Percentiles rank a stretch among this genome's conserved stretches.
Evolutionary conservation across 148 eudicot species (phyloP).

Genomic region (Fagopyrum esculentum): DNA sequence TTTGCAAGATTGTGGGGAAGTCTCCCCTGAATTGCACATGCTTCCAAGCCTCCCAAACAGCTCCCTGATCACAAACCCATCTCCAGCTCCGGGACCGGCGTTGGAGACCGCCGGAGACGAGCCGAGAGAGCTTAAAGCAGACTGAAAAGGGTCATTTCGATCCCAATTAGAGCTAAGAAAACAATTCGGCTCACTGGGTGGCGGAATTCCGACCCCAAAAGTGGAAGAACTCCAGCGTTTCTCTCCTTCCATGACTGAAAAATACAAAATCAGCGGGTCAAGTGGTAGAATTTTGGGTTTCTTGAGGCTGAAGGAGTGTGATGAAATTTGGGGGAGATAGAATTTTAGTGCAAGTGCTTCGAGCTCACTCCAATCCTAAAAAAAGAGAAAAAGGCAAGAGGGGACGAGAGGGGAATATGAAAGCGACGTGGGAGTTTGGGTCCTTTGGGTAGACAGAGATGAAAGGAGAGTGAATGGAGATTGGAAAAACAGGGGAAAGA

Average conservation of each 20-base stretch:
- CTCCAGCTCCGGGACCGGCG: constrained; percentile 23
- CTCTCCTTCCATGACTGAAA: background rate
- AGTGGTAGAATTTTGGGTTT: background rate
- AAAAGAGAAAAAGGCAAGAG: background rate
- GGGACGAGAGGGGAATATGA: background rate
- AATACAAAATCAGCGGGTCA: background rate
- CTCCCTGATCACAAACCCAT: constrained; percentile 53
- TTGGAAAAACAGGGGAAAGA: constrained; percentile 2
- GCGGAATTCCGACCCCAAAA: constrained; percentile 5
- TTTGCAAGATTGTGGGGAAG: constrained; percentile 25
- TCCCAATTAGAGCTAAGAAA: constrained; percentile 47
- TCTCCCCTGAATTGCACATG: constrained; percentile 42
- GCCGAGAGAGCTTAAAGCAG: constrained; percentile 51
- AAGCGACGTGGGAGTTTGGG: background rate
- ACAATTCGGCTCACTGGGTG: constrained; percentile 25
- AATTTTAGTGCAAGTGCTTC: constrained; percentile 3
- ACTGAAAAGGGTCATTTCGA: constrained; percentile 67
- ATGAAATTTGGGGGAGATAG: background rate
- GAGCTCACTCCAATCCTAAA: constrained; percentile 9
- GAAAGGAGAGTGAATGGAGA: constrained; percentile 6
- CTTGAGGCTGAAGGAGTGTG: background rate
- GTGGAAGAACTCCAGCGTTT: constrained; percentile 11
- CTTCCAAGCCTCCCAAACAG: constrained; percentile 76
- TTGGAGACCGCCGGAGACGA: constrained; percentile 55
- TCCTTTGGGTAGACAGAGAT: background rate